Conservation (phyloP, 1,284 basidiomycete genomes). For the Rhodotorula glutinis region DNA sequence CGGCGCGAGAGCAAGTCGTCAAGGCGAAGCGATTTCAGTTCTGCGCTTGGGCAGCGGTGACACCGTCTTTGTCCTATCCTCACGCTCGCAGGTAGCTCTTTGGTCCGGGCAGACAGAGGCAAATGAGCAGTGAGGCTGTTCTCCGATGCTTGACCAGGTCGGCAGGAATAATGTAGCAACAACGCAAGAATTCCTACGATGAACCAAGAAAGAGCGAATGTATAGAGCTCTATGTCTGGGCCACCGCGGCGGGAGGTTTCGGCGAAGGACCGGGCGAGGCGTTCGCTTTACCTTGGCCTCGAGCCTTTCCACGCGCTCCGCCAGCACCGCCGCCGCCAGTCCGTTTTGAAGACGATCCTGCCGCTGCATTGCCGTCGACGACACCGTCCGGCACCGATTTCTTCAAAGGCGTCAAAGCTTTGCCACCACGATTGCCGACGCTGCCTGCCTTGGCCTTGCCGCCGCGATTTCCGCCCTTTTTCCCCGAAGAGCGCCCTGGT, state of each 20-base stretch:
- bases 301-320: background rate
- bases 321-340: background rate
- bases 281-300: background rate
- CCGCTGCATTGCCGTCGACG: background rate
- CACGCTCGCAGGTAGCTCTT: no score
- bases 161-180: no score
- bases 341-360: background rate
- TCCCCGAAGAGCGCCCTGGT: background rate
- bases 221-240: background rate
- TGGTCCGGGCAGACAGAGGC: no score
- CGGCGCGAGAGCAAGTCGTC: background rate
- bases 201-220: background rate
- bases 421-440: background rate
- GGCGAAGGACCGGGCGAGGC: background rate
- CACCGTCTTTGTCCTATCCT: no score
- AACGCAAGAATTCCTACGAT: background rate
- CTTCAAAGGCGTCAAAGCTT: background rate
- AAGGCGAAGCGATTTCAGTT: background rate
- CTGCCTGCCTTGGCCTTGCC: constrained; percentile 7
- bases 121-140: no score
- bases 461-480: background rate
- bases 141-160: no score
- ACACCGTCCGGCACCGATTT: background rate
- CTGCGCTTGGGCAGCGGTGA: no score
- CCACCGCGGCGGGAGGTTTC: background rate